phyloP scores from a whole-genome alignment of 179 eudicot species.

The Gypsophila paniculata region DNA sequence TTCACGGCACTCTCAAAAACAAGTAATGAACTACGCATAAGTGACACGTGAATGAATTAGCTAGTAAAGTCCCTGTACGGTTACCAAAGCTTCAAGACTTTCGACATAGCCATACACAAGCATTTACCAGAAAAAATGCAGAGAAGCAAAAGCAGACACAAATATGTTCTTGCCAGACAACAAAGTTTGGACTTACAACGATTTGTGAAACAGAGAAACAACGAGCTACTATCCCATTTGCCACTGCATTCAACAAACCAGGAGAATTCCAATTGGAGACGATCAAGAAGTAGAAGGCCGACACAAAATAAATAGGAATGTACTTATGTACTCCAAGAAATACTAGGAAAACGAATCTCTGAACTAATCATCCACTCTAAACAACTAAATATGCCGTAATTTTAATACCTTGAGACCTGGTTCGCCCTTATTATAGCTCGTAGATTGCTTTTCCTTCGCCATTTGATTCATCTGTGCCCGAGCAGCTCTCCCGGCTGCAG shows the following conservation, averaged over 20 bases:
- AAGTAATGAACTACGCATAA: not conserved
- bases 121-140: not conserved
- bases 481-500: constrained; percentile 78
- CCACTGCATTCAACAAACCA: constrained; percentile 61
- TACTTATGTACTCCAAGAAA: not conserved
- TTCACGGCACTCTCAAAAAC: not conserved
- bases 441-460: constrained; percentile 58
- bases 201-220: not conserved
- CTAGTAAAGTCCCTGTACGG: not conserved
- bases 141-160: not conserved
- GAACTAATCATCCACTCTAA: not conserved
- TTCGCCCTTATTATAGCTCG: constrained; percentile 54
- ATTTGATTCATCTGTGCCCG: constrained; percentile 74
- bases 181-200: constrained; percentile 31
- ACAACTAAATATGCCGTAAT: not conserved
- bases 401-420: constrained; percentile 72
- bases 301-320: constrained; percentile 3
- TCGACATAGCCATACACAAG: not conserved
- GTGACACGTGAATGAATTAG: not conserved
- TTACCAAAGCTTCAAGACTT: not conserved
- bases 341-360: not conserved
- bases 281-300: not conserved
- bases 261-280: constrained; percentile 7
- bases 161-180: not conserved
- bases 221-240: constrained; percentile 61